These are phyloP conservation scores for Phoma sp. DNA, from an alignment of 2,329 filamentous ascomycete species.

Conservation along the genomic window DNA sequence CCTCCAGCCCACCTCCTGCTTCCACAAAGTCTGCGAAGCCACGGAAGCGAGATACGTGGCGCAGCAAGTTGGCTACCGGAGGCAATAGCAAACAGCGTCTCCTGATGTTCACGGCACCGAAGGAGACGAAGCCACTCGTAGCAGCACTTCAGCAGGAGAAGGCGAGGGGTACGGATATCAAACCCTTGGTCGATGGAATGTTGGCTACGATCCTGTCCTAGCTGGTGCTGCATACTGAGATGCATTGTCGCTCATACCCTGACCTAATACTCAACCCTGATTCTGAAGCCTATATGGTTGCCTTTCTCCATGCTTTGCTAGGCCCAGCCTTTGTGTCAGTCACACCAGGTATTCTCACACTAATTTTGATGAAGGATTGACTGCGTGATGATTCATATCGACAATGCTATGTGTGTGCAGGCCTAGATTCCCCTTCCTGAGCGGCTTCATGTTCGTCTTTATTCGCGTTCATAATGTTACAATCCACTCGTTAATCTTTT, in stretches of 20 bases:
- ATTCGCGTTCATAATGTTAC: not conserved
- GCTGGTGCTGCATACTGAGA: not conserved
- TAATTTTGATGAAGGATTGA: not conserved
- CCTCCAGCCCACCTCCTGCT: not conserved
- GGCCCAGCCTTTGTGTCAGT: too few species aligned
- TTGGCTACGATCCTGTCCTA: conserved; percentile 14
- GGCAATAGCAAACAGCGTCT: conserved; percentile 14
- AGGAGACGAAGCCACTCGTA: conserved; percentile 24
- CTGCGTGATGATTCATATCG: not conserved
- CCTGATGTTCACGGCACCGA: conserved; percentile 16
- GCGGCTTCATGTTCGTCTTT: not conserved
- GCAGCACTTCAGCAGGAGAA: conserved; percentile 31
- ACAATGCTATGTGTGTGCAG: conserved; percentile 11
- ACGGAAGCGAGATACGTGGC: conserved; percentile 24
- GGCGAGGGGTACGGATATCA: conserved; percentile 33
- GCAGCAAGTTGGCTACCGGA: conserved; percentile 15
- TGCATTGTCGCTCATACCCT: not conserved
- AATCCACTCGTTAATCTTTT: not conserved
- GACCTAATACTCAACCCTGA: not conserved
- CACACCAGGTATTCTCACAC: too few species aligned
- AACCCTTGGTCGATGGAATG: conserved; percentile 23
- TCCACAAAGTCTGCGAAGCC: conserved; percentile 10
- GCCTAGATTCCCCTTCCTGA: not conserved
- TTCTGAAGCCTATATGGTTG: not conserved
- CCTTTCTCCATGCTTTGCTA: not conserved